Percentiles rank a stretch among this genome's conserved stretches.
phyloP scores from a whole-genome alignment of 352 stramenopile genomes.

The Thraustochytrium sp. region DNA sequence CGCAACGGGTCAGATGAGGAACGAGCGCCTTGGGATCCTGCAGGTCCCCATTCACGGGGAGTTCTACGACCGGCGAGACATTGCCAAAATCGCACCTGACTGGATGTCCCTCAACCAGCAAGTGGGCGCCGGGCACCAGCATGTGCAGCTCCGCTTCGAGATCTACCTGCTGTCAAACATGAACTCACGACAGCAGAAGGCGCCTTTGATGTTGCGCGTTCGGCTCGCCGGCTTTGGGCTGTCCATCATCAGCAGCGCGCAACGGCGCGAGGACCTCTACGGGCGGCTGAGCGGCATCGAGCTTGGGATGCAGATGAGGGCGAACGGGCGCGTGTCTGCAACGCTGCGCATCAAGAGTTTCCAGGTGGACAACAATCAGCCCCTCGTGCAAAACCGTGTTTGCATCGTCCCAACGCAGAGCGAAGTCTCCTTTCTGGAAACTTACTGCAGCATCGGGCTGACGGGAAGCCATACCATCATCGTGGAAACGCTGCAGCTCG shows the following conservation, averaged over 20 bases:
- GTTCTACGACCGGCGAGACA: background rate
- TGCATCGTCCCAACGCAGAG: background rate
- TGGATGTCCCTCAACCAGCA: background rate
- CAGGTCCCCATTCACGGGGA: background rate
- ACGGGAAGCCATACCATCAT: background rate
- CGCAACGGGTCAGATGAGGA: background rate
- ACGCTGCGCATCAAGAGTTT: background rate
- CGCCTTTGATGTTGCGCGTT: slow-evolving; percentile 2
- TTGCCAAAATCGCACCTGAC: slow-evolving; percentile 8
- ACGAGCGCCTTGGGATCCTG: background rate
- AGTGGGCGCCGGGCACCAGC: background rate
- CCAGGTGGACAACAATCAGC: slow-evolving; percentile 32
- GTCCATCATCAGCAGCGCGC: slow-evolving; percentile 22
- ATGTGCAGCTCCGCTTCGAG: background rate
- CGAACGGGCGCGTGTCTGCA: background rate
- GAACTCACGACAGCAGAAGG: background rate
- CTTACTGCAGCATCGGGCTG: background rate
- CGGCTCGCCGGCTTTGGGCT: slow-evolving; percentile 1
- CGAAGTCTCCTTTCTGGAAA: slow-evolving; percentile 4
- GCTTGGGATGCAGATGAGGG: background rate
- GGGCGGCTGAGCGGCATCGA: background rate
- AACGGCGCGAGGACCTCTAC: slow-evolving; percentile 26
- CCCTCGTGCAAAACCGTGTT: background rate
- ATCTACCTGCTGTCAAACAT: slow-evolving; percentile 16
- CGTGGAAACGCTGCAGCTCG: slow-evolving; percentile 13